Evolutionary conservation across 1,139 yeast species (phyloP).

Genomic region (Lodderomyces jiufengensis): DNA sequence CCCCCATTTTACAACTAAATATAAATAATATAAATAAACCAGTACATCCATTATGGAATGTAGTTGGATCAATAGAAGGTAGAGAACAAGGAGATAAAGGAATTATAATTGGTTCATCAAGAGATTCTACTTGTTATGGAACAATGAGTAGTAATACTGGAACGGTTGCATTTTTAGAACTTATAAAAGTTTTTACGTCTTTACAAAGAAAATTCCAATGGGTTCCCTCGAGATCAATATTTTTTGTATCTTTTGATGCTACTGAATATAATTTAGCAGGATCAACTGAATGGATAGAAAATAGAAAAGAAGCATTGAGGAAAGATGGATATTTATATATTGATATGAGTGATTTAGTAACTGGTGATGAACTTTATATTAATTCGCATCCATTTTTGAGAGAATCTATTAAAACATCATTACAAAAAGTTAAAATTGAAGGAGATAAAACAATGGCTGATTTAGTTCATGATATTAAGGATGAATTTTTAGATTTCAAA

Average conservation of each 20-base stretch:
- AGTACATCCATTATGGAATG: slow-evolving; percentile 75
- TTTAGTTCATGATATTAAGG: slow-evolving; percentile 21
- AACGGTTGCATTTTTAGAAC: slow-evolving; percentile 66
- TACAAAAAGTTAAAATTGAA: slow-evolving; percentile 30
- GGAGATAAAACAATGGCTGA: slow-evolving; percentile 23
- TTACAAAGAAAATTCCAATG: slow-evolving; percentile 66
- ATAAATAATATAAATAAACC: slow-evolving; percentile 49
- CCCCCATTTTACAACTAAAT: slow-evolving; percentile 30
- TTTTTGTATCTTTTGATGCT: slow-evolving; percentile 86
- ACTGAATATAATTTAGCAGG: slow-evolving; percentile 83
- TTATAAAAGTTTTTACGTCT: slow-evolving; percentile 67
- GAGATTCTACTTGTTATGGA: slow-evolving; percentile 80
- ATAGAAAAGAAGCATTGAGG: slow-evolving; percentile 47
- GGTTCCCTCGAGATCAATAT: slow-evolving; percentile 80
- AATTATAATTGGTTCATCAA: slow-evolving; percentile 75
- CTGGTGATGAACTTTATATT: slow-evolving; percentile 57
- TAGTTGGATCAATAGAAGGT: slow-evolving; percentile 75
- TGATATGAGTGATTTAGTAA: slow-evolving; percentile 72
- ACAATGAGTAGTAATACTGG: slow-evolving; percentile 74
- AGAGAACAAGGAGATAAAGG: slow-evolving; percentile 75
- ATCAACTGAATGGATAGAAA: slow-evolving; percentile 73
- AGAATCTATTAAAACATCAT: slow-evolving; percentile 37
- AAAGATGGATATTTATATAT: slow-evolving; percentile 69
- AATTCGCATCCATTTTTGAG: slow-evolving; percentile 68
- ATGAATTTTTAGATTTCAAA: slow-evolving; percentile 48